phyloP scores from a whole-genome alignment of 2,329 filamentous ascomycete genomes.

The Fusarium heterosporum region DNA sequence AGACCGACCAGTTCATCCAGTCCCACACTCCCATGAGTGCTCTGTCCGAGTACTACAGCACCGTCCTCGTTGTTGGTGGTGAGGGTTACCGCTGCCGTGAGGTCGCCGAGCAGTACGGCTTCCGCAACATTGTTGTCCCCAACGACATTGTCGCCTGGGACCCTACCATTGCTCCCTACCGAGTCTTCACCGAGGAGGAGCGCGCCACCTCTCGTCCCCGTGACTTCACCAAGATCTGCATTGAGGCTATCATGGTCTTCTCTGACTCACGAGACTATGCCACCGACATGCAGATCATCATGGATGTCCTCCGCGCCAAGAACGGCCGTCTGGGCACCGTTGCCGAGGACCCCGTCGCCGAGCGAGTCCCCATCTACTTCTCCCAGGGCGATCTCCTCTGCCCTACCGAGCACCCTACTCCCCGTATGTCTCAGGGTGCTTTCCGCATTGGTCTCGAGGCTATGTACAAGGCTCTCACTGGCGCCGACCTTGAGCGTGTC shows the following conservation, averaged over 20 bases:
- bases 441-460: conserved; percentile 83
- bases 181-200: conserved; percentile 71
- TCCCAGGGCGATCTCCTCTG: conserved; percentile 89
- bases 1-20: conserved; percentile 74
- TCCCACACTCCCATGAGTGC: conserved; percentile 84
- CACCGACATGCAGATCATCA: conserved; percentile 81
- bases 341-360: conserved; percentile 51
- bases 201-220: conserved; percentile 74
- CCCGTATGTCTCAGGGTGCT: conserved; percentile 87
- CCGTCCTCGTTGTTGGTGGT: conserved; percentile 79
- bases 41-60: conserved; percentile 80
- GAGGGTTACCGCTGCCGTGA: conserved; percentile 76
- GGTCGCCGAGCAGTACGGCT: conserved; percentile 72
- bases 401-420: conserved; percentile 82
- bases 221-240: conserved; percentile 80
- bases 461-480: conserved; percentile 78
- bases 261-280: conserved; percentile 95
- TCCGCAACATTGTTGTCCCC: conserved; percentile 82
- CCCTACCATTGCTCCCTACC: conserved; percentile 84
- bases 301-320: conserved; percentile 82
- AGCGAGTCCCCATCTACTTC: conserved; percentile 80
- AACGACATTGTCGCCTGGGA: conserved; percentile 81
- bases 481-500: conserved; percentile 45
- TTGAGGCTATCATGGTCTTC: conserved; percentile 90
- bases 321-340: conserved; percentile 79